Percentiles rank a stretch among this genome's conserved stretches.
Conservation (phyloP, 2,329 filamentous ascomycete species). For the Talaromyces pinophilus region DNA sequence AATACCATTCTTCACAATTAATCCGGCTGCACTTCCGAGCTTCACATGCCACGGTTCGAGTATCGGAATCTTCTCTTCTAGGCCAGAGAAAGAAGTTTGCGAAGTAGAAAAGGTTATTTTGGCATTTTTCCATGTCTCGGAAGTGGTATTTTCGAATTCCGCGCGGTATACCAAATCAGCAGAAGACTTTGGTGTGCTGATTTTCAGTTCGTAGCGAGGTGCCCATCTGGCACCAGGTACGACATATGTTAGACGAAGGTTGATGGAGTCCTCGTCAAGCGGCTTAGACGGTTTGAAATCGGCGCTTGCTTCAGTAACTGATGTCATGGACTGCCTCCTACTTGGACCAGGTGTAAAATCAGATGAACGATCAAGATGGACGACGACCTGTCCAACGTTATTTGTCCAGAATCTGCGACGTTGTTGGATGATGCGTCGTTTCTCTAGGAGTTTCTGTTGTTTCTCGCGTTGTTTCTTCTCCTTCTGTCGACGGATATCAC, state of each 20-base stretch:
- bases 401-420: slow-evolving; percentile 40
- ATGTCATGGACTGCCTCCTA: slow-evolving; percentile 33
- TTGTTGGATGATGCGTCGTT: slow-evolving; percentile 31
- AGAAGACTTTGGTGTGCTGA: slow-evolving; percentile 58
- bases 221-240: slow-evolving; percentile 61
- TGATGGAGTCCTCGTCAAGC: slow-evolving; percentile 24
- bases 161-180: slow-evolving; percentile 63
- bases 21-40: slow-evolving; percentile 40
- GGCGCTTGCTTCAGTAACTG: slow-evolving; percentile 25
- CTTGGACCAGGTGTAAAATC: slow-evolving; percentile 25
- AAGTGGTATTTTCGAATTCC: slow-evolving; percentile 62
- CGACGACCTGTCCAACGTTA: slow-evolving; percentile 38
- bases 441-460: slow-evolving; percentile 31
- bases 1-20: slow-evolving; percentile 26
- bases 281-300: slow-evolving; percentile 6
- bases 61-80: slow-evolving; percentile 58
- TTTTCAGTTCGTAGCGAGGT: slow-evolving; percentile 62
- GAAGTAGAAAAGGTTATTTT: slow-evolving; percentile 65
- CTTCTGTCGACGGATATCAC: slow-evolving; percentile 24
- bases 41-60: slow-evolving; percentile 61
- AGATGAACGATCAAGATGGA: slow-evolving; percentile 39
- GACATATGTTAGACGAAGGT: slow-evolving; percentile 60
- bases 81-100: slow-evolving; percentile 59
- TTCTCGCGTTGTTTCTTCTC: slow-evolving; percentile 30
- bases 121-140: slow-evolving; percentile 64